Evolutionary conservation across 2,329 filamentous ascomycete species (phyloP).

Genomic region (Davidsoniella virescens): DNA sequence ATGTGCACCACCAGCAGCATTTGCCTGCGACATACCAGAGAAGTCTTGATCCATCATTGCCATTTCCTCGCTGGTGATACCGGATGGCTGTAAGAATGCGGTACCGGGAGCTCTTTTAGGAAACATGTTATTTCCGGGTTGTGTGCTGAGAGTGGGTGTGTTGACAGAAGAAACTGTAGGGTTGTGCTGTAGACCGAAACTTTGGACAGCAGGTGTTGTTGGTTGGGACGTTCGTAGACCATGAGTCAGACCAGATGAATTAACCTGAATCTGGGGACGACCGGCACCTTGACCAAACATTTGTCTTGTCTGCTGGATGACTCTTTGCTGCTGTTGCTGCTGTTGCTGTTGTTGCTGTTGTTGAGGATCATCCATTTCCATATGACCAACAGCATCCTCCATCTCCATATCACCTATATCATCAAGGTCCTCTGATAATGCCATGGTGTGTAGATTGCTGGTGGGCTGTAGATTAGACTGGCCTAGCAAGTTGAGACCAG

Average conservation of each 20-base stretch:
- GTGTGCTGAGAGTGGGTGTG: conserved; percentile 75
- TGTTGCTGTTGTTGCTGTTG: conserved; percentile 18
- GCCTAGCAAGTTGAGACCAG: conserved; percentile 14
- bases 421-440: conserved; percentile 50
- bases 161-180: conserved; percentile 95
- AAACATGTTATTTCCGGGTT: conserved; percentile 50
- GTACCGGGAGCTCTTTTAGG: conserved; percentile 27
- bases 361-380: conserved; percentile 47
- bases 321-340: conserved; percentile 9
- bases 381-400: conserved; percentile 60
- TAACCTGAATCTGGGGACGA: conserved; percentile 61
- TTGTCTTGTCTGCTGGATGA: conserved; percentile 54
- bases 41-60: conserved; percentile 51
- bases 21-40: conserved; percentile 31
- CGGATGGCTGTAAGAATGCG: conserved; percentile 10
- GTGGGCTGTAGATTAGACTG: conserved; percentile 28
- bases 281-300: conserved; percentile 48
- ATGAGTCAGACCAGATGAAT: conserved; percentile 58
- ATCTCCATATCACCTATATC: conserved; percentile 91
- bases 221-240: conserved; percentile 75
- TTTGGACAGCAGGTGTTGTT: conserved; percentile 62
- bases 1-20: conserved; percentile 33
- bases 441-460: conserved; percentile 22
- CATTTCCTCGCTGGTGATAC: conserved; percentile 33
- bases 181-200: conserved; percentile 74